phyloP scores from a whole-genome alignment of 2,329 filamentous ascomycete genomes.

The Aspergillus thermomutatus region DNA sequence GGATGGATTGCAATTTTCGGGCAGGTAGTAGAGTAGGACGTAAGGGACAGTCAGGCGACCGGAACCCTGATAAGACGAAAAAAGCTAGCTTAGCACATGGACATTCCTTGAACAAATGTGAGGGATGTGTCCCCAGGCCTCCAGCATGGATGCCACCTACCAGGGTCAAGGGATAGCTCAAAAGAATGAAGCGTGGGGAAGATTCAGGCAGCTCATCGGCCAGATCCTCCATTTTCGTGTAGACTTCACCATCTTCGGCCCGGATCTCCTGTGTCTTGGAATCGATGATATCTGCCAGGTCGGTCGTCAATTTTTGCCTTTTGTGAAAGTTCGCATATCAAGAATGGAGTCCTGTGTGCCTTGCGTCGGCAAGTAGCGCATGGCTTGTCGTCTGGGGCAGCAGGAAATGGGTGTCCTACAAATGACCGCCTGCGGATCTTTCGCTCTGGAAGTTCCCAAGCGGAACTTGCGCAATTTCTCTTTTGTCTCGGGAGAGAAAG shows the following conservation, averaged over 20 bases:
- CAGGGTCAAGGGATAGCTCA: slow-evolving; percentile 86
- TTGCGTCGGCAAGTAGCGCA: background rate
- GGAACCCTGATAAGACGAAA: slow-evolving; percentile 56
- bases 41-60: slow-evolving; percentile 88
- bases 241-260: slow-evolving; percentile 75
- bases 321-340: background rate
- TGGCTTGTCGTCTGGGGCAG: background rate
- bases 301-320: slow-evolving; percentile 21
- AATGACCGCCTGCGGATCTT: slow-evolving; percentile 84
- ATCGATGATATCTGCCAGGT: slow-evolving; percentile 74
- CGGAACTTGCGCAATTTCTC: slow-evolving; percentile 92
- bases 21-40: slow-evolving; percentile 91
- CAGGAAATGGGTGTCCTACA: slow-evolving; percentile 60
- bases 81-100: background rate
- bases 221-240: slow-evolving; percentile 75
- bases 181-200: slow-evolving; percentile 79
- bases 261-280: slow-evolving; percentile 86
- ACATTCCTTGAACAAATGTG: background rate
- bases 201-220: slow-evolving; percentile 90
- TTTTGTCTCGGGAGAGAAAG: slow-evolving; percentile 86
- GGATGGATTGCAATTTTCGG: slow-evolving; percentile 83
- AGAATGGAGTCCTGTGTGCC: background rate
- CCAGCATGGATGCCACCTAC: slow-evolving; percentile 47
- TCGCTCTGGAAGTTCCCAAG: slow-evolving; percentile 80
- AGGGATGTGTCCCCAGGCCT: background rate